A percentile compares a stretch with the other conserved stretches of the same genome.
phyloP scores from a whole-genome alignment of 1,284 basidiomycete genomes.

The Ganoderma lingzhi region DNA sequence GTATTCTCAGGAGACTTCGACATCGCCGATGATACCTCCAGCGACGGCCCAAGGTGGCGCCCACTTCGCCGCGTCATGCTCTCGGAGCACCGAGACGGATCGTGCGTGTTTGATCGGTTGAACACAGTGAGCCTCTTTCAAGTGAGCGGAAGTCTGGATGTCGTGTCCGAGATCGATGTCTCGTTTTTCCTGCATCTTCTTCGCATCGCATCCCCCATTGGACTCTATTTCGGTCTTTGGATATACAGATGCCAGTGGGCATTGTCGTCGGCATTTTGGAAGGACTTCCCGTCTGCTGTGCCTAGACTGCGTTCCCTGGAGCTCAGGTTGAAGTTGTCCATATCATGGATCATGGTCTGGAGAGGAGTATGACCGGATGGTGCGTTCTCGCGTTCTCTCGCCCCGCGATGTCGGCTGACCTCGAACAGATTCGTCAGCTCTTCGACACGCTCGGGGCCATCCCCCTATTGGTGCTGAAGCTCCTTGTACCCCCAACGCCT shows the following conservation, averaged over 20 bases:
- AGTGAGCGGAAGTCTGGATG: background rate
- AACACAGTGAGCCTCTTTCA: slow-evolving; percentile 12
- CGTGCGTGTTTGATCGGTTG: background rate
- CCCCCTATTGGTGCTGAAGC: background rate
- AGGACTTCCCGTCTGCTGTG: background rate
- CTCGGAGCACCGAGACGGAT: background rate
- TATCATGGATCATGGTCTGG: background rate
- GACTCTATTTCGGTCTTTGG: background rate
- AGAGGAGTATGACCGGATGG: background rate
- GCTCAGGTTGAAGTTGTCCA: background rate
- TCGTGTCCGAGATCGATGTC: background rate
- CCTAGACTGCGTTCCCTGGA: slow-evolving; percentile 11
- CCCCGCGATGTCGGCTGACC: background rate
- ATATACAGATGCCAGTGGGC: background rate
- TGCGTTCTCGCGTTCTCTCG: background rate
- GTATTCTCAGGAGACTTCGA: background rate
- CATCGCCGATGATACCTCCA: background rate
- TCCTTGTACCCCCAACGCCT: slow-evolving; percentile 10
- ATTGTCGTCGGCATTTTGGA: slow-evolving; percentile 3
- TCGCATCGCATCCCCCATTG: background rate
- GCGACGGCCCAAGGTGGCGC: slow-evolving; percentile 3
- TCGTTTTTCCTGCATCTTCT: background rate
- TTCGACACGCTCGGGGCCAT: background rate
- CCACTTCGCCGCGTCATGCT: slow-evolving; percentile 18
- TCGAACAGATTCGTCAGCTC: background rate